phyloP scores from a whole-genome alignment of 2,329 filamentous ascomycete genomes.

The Colletotrichum cuscutae region DNA sequence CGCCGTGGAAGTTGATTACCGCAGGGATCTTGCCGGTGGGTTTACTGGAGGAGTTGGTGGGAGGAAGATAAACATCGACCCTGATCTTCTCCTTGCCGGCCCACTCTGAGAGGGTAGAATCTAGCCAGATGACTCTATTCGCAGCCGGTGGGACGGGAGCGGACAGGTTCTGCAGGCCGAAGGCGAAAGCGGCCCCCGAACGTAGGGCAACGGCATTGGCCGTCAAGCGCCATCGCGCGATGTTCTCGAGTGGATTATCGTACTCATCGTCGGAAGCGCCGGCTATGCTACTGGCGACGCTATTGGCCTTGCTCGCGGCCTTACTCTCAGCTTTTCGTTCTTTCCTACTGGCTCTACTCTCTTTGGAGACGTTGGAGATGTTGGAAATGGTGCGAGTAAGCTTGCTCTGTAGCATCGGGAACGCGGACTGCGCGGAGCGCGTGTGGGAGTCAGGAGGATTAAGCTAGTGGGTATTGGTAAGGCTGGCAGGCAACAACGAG shows the following conservation, averaged over 20 bases:
- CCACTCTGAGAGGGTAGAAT: slow-evolving; percentile 52
- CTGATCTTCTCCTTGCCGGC: slow-evolving; percentile 52
- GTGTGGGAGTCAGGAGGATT: background rate
- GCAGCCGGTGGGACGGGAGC: slow-evolving; percentile 51
- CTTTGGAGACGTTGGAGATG: slow-evolving; percentile 7
- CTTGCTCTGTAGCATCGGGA: slow-evolving; percentile 21
- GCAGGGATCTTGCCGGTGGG: slow-evolving; percentile 38
- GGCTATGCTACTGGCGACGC: slow-evolving; percentile 38
- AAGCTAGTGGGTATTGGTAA: slow-evolving; percentile 1
- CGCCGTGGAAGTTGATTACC: slow-evolving; percentile 73
- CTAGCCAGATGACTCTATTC: slow-evolving; percentile 52
- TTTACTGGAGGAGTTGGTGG: slow-evolving; percentile 31
- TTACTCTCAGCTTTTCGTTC: slow-evolving; percentile 10
- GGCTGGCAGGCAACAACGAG: background rate
- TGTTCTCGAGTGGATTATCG: slow-evolving; percentile 55
- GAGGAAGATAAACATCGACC: slow-evolving; percentile 57
- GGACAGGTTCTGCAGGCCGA: slow-evolving; percentile 51
- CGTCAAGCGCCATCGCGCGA: slow-evolving; percentile 54
- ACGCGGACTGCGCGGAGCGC: slow-evolving; percentile 18
- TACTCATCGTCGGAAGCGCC: slow-evolving; percentile 45
- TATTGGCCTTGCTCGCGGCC: slow-evolving; percentile 20
- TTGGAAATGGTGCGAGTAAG: slow-evolving; percentile 20
- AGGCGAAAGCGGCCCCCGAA: slow-evolving; percentile 55
- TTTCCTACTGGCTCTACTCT: slow-evolving; percentile 19
- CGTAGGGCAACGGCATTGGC: slow-evolving; percentile 56